Evolutionary conservation across 768 basidiomycete genomes (phyloP), one percentile per base, ranked within the genome.

Genomic region (Lactarius trivialis): DNA sequence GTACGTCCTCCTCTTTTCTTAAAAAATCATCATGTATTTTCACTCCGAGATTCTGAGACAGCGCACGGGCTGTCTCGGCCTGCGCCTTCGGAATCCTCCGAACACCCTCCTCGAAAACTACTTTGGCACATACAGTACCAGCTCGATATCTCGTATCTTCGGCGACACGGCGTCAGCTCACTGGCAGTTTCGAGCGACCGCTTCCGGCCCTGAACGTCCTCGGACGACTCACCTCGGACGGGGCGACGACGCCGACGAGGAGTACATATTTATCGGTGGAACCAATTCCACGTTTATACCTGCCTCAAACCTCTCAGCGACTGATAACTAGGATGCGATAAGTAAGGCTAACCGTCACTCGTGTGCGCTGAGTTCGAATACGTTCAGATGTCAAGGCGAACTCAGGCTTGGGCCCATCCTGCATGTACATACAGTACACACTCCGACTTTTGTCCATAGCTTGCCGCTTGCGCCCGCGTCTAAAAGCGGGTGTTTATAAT

Each of bases 291-390:
- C n/a, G n/a, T 45, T 45, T 12, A 45, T 48, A 24, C 45, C 4
- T 15, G 21, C 4, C 43, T 45, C 4, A 45, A 21, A 48, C 21
- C 45, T 24, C 24, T 48, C 45, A 26, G 24, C 2, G 24, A 45
- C 45, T 45, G 2, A 12, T 45, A 14, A 14, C 45, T 45, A 45
- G 21, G 12, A 2, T n/a, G 24, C 21, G 21, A 48, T 7, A 48
- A 48, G 45, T 12, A 14, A 7, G 12, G 45, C 11, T 45, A 21
- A 19, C 43, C 43, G 24, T 26, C 45, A 2, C 55, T 48, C 41
- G 43, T 53, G 26, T 36, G 43, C 56, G 57, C 61, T 63, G 61
- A 63, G 61, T 58, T 63, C 45, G 24, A 63, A 63, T 49, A 28
- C 43, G 9, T 34, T 24, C 9, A 36, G 53, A 7, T 19, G 19